phyloP scores from a whole-genome alignment of 108 stramenopile species.

The Skeletonema tropicum region DNA sequence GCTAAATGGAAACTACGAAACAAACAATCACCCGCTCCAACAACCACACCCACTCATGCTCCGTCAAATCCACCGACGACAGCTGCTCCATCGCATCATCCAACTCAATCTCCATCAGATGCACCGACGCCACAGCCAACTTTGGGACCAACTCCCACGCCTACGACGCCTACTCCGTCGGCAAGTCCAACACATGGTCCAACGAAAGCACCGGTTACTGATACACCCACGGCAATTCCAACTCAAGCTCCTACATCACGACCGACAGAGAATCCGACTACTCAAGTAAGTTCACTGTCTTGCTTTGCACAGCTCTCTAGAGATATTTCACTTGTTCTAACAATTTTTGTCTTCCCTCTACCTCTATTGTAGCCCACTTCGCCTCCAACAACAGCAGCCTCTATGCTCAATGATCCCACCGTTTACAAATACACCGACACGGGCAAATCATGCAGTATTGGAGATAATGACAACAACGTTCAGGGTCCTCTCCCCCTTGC shows the following conservation, averaged over 20 bases:
- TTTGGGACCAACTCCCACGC: background rate
- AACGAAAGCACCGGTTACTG: background rate
- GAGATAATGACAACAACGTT: background rate
- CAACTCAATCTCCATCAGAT: too few relatives aligned
- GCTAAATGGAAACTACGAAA: background rate
- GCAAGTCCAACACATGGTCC: background rate
- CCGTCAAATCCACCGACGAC: background rate
- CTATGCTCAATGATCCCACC: background rate
- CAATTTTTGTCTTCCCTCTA: too few relatives aligned
- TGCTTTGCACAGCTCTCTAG: too few relatives aligned
- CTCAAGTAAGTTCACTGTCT: background rate
- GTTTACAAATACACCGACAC: background rate
- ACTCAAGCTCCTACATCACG: background rate
- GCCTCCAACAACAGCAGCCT: too few relatives aligned
- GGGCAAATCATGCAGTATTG: background rate
- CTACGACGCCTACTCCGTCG: too few relatives aligned
- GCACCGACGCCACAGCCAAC: too few relatives aligned
- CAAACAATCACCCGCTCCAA: background rate
- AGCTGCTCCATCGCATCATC: background rate
- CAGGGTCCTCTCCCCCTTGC: background rate
- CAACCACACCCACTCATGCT: background rate
- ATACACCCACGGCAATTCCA: conserved; percentile 1
- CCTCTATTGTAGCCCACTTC: too few relatives aligned
- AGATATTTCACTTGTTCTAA: too few relatives aligned
- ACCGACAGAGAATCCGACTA: background rate